Evolutionary conservation across 257 asterid species (phyloP).

Genomic region (Lavandula angustifolia): DNA sequence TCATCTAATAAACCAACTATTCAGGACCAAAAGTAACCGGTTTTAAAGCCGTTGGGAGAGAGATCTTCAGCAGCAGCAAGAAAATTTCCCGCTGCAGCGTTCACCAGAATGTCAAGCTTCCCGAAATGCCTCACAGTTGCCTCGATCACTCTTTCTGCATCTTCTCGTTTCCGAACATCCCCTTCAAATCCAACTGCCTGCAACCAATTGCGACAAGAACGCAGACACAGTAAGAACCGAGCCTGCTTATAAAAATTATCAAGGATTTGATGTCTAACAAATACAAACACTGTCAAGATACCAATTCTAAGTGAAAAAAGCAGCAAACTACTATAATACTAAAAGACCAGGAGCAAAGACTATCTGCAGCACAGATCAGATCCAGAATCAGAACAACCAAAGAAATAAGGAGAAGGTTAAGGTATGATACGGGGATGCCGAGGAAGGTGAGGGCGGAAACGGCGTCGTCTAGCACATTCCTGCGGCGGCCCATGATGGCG

Average conservation of each 20-base stretch:
- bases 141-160: conserved; percentile 71
- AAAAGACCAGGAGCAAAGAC: neutral
- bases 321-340: no score
- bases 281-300: no score
- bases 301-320: no score
- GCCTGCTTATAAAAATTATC: no score
- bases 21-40: no score
- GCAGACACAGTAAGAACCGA: no score
- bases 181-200: conserved; percentile 88
- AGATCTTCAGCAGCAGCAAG: conserved; percentile 85
- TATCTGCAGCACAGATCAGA: no score
- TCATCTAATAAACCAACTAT: neutral
- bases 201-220: neutral
- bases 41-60: conserved; percentile 84
- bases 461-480: conserved; percentile 60
- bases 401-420: neutral
- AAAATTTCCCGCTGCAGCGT: conserved; percentile 94
- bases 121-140: conserved; percentile 75
- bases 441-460: conserved; percentile 69
- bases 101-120: conserved; percentile 87
- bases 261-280: no score
- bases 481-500: conserved; percentile 94
- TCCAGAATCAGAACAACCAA: no score
- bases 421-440: conserved; percentile 55
- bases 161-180: conserved; percentile 78